phyloP scores from a whole-genome alignment of 345 rosid species.

The Dimocarpus longan region DNA sequence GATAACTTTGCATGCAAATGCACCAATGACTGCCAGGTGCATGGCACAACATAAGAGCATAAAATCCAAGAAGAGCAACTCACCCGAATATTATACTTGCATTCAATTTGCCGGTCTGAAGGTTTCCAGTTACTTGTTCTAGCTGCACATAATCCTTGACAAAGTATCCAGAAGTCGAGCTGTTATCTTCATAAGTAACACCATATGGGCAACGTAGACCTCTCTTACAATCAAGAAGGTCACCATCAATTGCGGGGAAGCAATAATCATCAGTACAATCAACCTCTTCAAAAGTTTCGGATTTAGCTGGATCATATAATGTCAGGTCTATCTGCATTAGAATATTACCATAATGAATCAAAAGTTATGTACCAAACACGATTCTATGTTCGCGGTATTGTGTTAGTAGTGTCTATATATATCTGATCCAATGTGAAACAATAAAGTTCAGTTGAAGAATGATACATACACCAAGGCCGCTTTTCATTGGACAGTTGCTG shows the following conservation, averaged over 20 bases:
- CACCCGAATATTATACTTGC: constrained; percentile 73
- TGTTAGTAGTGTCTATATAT: neutral
- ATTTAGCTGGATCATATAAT: constrained; percentile 52
- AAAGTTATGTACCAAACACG: neutral
- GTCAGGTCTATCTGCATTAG: constrained; percentile 54
- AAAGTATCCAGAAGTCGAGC: constrained; percentile 69
- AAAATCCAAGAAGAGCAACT: constrained; percentile 22
- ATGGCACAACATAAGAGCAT: neutral
- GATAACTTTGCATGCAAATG: too few species aligned
- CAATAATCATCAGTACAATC: constrained; percentile 65
- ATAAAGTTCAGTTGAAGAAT: constrained; percentile 19
- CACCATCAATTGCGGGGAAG: constrained; percentile 37
- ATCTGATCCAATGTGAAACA: neutral
- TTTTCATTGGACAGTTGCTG: constrained; percentile 64
- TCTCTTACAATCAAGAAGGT: constrained; percentile 52
- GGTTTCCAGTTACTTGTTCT: constrained; percentile 57
- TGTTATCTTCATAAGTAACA: constrained; percentile 75
- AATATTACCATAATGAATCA: neutral
- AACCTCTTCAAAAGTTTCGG: constrained; percentile 46
- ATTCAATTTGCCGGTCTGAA: constrained; percentile 44
- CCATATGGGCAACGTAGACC: constrained; percentile 51
- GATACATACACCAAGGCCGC: constrained; percentile 73
- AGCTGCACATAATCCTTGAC: constrained; percentile 57
- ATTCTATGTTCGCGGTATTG: neutral
- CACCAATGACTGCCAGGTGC: neutral